Conservation (phyloP, 371 early-diverging fungal species). For the Mortierella sp. region DNA sequence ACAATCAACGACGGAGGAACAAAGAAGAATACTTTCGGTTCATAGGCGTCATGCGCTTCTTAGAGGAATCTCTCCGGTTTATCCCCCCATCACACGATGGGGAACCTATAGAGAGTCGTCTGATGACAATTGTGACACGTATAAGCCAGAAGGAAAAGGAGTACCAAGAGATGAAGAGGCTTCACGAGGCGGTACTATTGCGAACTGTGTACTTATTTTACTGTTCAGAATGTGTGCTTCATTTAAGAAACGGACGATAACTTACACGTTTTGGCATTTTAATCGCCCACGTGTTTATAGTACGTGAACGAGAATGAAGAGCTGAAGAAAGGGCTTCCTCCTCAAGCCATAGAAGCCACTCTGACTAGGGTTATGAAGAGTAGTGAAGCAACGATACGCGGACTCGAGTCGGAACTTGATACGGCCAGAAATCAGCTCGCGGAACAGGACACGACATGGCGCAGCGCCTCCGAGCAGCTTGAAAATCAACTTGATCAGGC, state of each 20-base stretch:
- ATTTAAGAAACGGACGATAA: not conserved
- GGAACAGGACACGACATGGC: conserved; percentile 1
- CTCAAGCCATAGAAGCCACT: conserved; percentile 1
- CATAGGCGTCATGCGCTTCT: conserved; percentile 9
- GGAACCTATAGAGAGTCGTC: conserved; percentile 1
- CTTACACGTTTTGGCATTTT: not conserved
- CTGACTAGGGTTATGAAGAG: conserved; percentile 16
- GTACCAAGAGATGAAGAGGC: not conserved
- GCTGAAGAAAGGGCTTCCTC: not conserved
- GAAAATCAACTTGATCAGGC: not conserved
- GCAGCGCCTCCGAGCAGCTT: not conserved
- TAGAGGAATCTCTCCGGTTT: conserved; percentile 13
- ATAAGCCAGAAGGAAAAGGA: conserved; percentile 9
- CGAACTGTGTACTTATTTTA: too few relatives aligned
- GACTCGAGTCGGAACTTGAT: conserved; percentile 10
- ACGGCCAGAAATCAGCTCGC: not conserved
- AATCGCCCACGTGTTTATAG: too few relatives aligned
- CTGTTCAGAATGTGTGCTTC: not conserved
- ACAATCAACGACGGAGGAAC: conserved; percentile 2
- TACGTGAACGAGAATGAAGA: not conserved
- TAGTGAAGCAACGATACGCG: conserved; percentile 7
- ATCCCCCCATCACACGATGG: not conserved
- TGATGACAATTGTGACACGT: conserved; percentile 7
- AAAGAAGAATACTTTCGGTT: conserved; percentile 2
- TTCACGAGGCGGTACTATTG: conserved; percentile 7